phyloP scores from a whole-genome alignment of 345 rosid species.

The Eucalyptus leucophloia region DNA sequence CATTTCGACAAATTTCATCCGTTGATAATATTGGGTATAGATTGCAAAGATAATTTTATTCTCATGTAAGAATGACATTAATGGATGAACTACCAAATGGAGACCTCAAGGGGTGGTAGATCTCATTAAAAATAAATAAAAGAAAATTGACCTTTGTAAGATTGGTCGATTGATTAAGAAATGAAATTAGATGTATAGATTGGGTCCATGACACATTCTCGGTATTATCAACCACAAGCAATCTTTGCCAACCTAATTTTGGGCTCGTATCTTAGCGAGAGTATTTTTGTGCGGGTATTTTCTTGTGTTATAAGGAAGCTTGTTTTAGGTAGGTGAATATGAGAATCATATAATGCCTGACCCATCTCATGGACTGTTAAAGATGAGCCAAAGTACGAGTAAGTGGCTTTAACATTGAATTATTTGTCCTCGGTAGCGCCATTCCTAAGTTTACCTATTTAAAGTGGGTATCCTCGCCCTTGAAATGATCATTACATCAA shows the following conservation, averaged over 20 bases:
- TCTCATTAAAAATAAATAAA: not conserved
- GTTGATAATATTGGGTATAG: not conserved
- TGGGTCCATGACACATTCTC: not conserved
- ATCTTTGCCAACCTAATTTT: not conserved
- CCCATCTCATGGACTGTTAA: not conserved
- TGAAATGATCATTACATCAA: not conserved
- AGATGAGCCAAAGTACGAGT: not conserved
- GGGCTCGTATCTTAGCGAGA: not conserved
- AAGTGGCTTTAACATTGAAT: not conserved
- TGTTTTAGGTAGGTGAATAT: not conserved
- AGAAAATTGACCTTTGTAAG: not conserved
- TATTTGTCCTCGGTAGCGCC: not conserved
- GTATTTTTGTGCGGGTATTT: not conserved
- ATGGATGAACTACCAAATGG: not conserved
- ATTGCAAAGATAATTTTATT: not conserved
- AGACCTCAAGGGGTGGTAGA: too few species aligned
- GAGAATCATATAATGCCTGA: not conserved
- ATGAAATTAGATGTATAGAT: not conserved
- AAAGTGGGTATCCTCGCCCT: not conserved
- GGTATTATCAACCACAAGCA: not conserved
- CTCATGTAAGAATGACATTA: not conserved
- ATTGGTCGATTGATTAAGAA: not conserved
- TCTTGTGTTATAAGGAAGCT: not conserved
- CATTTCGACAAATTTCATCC: not conserved
- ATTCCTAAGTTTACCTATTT: not conserved